Conservation (phyloP, 1,284 basidiomycete genomes). For the Rugiboletus extremiorientalis region DNA sequence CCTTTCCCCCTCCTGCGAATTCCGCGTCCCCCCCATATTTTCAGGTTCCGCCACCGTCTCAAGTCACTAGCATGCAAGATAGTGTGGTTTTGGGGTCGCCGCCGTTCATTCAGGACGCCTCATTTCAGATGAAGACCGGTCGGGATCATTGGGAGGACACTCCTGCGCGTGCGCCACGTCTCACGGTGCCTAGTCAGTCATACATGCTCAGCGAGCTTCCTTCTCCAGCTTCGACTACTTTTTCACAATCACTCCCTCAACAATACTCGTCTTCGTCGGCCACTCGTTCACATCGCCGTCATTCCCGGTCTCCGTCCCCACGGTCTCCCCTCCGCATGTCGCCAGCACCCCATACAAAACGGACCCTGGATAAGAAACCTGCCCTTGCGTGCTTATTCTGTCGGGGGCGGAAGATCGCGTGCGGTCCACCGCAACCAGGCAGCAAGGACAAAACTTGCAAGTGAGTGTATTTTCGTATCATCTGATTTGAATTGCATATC, state of each 20-base stretch:
- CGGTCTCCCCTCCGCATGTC: slow-evolving; percentile 16
- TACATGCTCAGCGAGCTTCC: slow-evolving; percentile 16
- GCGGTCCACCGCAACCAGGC: slow-evolving; percentile 50
- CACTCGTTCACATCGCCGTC: slow-evolving; percentile 16
- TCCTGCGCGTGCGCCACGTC: background rate
- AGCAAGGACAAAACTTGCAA: slow-evolving; percentile 59
- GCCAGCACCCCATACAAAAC: slow-evolving; percentile 21
- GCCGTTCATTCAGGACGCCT: slow-evolving; percentile 10
- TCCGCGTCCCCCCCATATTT: slow-evolving; percentile 25
- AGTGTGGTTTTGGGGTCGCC: slow-evolving; percentile 7
- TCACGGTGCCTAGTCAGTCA: slow-evolving; percentile 13
- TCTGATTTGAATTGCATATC: background rate
- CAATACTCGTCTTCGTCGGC: slow-evolving; percentile 17
- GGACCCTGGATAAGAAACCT: slow-evolving; percentile 45
- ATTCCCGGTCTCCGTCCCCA: slow-evolving; percentile 29
- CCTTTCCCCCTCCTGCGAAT: slow-evolving; percentile 24
- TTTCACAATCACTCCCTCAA: slow-evolving; percentile 11
- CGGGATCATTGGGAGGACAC: slow-evolving; percentile 26
- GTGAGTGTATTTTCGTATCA: slow-evolving; percentile 40
- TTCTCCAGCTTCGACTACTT: slow-evolving; percentile 3
- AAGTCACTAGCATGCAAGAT: slow-evolving; percentile 18
- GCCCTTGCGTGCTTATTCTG: slow-evolving; percentile 62
- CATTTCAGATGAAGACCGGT: slow-evolving; percentile 8
- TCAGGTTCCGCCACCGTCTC: slow-evolving; percentile 5
- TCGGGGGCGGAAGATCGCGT: slow-evolving; percentile 63